Base-by-base conservation (phyloP, 108 stramenopile genomes). In the Heterococcus sp. region DNA sequence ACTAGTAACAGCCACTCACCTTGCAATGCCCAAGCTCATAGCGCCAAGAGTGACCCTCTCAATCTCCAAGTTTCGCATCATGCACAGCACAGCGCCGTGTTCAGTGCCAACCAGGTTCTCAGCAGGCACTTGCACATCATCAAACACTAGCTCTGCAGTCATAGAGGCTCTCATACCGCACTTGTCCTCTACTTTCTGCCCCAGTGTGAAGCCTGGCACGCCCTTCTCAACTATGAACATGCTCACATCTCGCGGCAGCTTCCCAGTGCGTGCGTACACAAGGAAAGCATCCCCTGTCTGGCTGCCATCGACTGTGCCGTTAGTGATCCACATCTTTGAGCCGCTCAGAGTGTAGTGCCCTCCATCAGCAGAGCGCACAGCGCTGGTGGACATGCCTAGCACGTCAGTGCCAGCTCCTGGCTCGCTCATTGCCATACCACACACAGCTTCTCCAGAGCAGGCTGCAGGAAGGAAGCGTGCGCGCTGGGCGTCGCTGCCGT, bases 281-380 rank as follows among this genome's bases (percentile, higher is more conserved):
- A 99, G 88, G 72, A 93, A 98, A 28, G 91, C 71, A 82, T 99
- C 98, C 0, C 98, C 98, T 2, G 93, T 93, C 34, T 87, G 88
- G 29, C 88, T 78, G 27, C 93, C 95, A 35, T 93, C 91, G 31
- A 96, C 37, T 27, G 95, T 95, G 5, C 98, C 98, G 87, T 99
- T 99, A 28, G 98, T 99, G 78, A 99, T 99, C 98, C 98, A 99
- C 96, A 99, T 96, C 88, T 99, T 99, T 28, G 91, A 85, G 3
- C 98, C 98, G 81, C 94, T 96, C 76, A 99, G 75, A 11, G 92
- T 71, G 79, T 88, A 99, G 35, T 68, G 37, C 29, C 33, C 28
- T 1, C 77, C 77, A 21, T 21, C 46, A 21, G 14, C 21, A 66
- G 90, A 82, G 36, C 78, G 46, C 0, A 70, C 83, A 0, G 98